Evolutionary conservation across 1,284 basidiomycete species (phyloP).

Genomic region (Laetiporus sulphureus): DNA sequence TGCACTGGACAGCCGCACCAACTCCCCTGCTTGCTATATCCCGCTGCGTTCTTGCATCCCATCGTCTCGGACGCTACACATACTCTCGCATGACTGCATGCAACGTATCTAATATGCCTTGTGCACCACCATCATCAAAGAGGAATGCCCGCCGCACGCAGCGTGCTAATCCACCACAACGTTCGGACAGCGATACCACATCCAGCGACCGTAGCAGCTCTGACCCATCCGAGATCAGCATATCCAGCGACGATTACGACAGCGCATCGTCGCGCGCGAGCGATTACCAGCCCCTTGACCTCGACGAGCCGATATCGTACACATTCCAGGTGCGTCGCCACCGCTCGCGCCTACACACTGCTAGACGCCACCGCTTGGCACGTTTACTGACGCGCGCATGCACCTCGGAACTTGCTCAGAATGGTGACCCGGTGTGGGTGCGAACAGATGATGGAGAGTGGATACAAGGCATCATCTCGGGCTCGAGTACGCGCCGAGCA

Average conservation of each 20-base stretch:
- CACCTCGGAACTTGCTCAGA: conserved; percentile 7
- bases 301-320: conserved; percentile 15
- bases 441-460: conserved; percentile 11
- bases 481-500: conserved; percentile 9
- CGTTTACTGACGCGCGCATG: too few species aligned
- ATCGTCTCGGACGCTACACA: too few species aligned
- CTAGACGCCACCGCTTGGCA: neutral
- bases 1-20: too few species aligned
- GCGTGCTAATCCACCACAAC: conserved; percentile 1
- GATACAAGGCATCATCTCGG: conserved; percentile 11
- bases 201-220: conserved; percentile 7
- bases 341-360: neutral
- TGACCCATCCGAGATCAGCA: conserved; percentile 5
- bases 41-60: too few species aligned
- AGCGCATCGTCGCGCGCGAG: neutral
- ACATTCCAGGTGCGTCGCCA: conserved; percentile 10
- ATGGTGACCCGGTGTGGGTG: conserved; percentile 14
- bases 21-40: too few species aligned
- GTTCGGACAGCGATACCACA: conserved; percentile 4
- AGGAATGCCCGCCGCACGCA: neutral
- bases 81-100: too few species aligned
- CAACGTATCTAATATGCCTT: too few species aligned
- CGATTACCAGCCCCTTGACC: conserved; percentile 11
- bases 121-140: neutral
- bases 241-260: conserved; percentile 3